These are phyloP conservation scores for Aspergillus texensis DNA, from an alignment of 2,329 filamentous ascomycete genomes.

Conservation along the genomic window DNA sequence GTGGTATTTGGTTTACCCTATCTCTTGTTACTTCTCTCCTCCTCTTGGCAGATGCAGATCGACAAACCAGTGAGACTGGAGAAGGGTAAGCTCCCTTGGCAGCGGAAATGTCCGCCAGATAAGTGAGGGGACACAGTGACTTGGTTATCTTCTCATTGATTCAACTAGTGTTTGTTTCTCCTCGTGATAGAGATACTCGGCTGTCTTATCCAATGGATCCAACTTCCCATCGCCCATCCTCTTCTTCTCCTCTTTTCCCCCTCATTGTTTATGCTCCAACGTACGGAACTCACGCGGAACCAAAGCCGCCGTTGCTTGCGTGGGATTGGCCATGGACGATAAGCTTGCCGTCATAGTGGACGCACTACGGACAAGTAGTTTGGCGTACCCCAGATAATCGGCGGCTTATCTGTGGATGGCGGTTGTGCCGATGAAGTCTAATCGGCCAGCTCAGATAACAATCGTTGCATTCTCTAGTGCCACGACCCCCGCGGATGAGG, in stretches of 20 bases:
- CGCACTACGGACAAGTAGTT: background rate
- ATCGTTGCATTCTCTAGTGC: background rate
- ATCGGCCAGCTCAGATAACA: slow-evolving; percentile 5
- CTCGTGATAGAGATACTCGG: slow-evolving; percentile 19
- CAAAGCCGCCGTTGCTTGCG: background rate
- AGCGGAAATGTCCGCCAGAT: background rate
- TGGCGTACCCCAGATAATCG: slow-evolving; percentile 22
- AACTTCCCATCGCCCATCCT: background rate
- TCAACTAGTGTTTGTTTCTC: background rate
- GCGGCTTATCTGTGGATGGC: slow-evolving; percentile 22
- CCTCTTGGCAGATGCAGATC: background rate
- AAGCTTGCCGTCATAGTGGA: slow-evolving; percentile 7
- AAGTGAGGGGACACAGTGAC: background rate
- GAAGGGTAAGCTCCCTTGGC: slow-evolving; percentile 10
- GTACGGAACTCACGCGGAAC: background rate
- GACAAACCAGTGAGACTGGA: background rate
- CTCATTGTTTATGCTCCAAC: slow-evolving; percentile 2
- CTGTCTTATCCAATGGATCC: slow-evolving; percentile 14
- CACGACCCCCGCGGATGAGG: background rate
- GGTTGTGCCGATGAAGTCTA: background rate
- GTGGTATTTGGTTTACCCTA: background rate
- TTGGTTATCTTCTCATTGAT: background rate
- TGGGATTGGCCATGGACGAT: slow-evolving; percentile 6
- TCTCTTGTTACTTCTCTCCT: background rate
- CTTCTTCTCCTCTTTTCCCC: slow-evolving; percentile 12